Base-by-base conservation (phyloP, 306 rosid genomes). In the Lathyrus tuberosus region DNA sequence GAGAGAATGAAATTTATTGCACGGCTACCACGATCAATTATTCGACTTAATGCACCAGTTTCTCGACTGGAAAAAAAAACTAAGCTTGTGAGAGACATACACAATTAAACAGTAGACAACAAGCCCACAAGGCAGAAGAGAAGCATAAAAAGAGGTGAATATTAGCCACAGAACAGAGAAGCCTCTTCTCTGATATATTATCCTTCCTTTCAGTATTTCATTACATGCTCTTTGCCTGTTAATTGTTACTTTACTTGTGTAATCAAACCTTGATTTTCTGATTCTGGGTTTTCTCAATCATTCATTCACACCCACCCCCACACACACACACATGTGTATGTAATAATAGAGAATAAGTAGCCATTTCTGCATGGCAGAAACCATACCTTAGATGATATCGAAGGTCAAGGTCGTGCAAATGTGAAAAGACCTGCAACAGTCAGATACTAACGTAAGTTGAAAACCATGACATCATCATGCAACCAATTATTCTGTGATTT, bases 1-100 rank as follows among this genome's bases (percentile, higher is more conserved):
- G 96, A 94, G 63, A 94, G 96, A 78, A 94, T 91, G 80, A 91
- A 94, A 79, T 87, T 94, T 83, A 94, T 94, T 16, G 92, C 96
- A 13, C 99, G 97, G 81, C 96, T 94, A 69, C 99, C 99, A 58
- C 99, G 99, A 78, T 94, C 99, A 73, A 94, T 94, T 62, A 85
- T 94, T 89, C 97, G 85, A 84, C 83, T 88, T 61, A 94, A 78
- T 44, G 84, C 96, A 53, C 99, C 99, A n/a, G 99, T 94, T 82
- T 94, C 97, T 68, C 97, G 99, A 54, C 99, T 94, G 85, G 16
- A 5, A 33, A 82, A 64, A n/a, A 77, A 73, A 72, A 76, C 40
- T 68, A 56, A 69, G 37, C 20, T 69, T 46, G 38, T 80, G 33
- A 79, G 79, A 40, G 35, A 35, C 44, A 16, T 62, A 60, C 62